These are phyloP conservation scores for Scleroderma bovista DNA, from an alignment of 768 basidiomycete species.

Conservation along the genomic window DNA sequence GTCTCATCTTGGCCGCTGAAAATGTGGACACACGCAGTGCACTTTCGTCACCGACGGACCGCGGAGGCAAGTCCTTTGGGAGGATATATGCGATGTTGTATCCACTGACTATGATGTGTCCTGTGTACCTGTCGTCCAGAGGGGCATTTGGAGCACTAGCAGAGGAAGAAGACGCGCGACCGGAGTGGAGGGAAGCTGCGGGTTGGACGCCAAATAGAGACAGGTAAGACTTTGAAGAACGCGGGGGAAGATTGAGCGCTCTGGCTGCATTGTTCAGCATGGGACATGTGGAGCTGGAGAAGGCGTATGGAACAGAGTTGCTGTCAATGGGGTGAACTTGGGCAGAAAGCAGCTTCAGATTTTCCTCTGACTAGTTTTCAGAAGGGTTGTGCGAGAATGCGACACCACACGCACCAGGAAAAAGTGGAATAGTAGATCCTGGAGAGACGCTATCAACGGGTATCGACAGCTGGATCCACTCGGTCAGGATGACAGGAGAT, in stretches of 20 bases:
- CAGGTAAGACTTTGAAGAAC: constrained; percentile 55
- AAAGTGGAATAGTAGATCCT: constrained; percentile 66
- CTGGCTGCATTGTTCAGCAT: constrained; percentile 64
- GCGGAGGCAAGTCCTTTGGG: constrained; percentile 56
- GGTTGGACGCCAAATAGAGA: constrained; percentile 45
- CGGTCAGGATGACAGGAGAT: neutral
- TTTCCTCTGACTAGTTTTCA: constrained; percentile 53
- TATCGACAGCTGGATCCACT: constrained; percentile 47
- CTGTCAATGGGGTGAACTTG: constrained; percentile 73
- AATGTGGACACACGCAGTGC: constrained; percentile 17
- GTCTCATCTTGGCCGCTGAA: constrained; percentile 34
- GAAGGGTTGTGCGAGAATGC: neutral
- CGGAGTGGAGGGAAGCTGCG: constrained; percentile 24
- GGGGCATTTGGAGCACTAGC: constrained; percentile 31
- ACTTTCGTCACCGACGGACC: constrained; percentile 21
- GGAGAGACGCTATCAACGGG: constrained; percentile 62
- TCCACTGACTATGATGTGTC: constrained; percentile 69
- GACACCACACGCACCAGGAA: constrained; percentile 48
- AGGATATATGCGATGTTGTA: constrained; percentile 75
- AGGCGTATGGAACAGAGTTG: constrained; percentile 69
- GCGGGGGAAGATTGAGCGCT: constrained; percentile 60
- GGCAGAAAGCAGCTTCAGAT: constrained; percentile 65
- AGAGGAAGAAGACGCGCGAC: constrained; percentile 35
- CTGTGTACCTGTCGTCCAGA: constrained; percentile 64
- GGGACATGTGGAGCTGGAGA: constrained; percentile 57